Base-by-base conservation (phyloP, 768 basidiomycete species). In the Kwoniella pini region DNA sequence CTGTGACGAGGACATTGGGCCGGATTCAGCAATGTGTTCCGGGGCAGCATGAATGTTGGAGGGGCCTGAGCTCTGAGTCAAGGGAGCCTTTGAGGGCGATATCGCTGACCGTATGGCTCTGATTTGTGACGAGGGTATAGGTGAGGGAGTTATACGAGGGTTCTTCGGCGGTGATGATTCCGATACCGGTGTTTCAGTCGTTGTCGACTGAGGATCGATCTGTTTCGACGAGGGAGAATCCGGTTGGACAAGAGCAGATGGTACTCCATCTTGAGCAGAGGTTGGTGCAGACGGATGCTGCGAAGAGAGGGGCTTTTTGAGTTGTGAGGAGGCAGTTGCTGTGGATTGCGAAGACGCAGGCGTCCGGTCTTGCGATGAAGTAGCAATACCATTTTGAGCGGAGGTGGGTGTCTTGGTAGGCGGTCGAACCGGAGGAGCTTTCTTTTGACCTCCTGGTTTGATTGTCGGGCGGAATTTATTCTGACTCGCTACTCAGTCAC, bases 401-500 rank as follows among this genome's bases (percentile, higher is more conserved):
- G 39, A 26, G 30, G 49, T 24, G 19, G 51, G 49, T 17, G 50
- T 31, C 4, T 27, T 46, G 3, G 7, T 13, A 22, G 52, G 15
- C 12, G 62, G 62, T 33, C 50, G 40, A 4, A 51, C 38, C 15
- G 62, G 30, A 24, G 49, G 40, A 54, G 48, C 50, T 49, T 58
- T 56, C 31, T 36, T 46, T 11, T 54, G 45, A 54, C 51, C n/a
- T n/a, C n/a, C 62, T 7, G 55, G 50, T 33, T 39, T 48, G 33
- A 40, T 39, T 4, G 42, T 52, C 15, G 62, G 62, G 31, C 54
- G 44, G 50, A 63, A 63, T 24, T 63, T 63, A 24, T 63, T 63
- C 30, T 63, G 54, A 53, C 55, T 63, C 49, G 62, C 62, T 63
- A 49, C 1, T n/a, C n/a, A n/a, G n/a, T n/a, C n/a, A n/a, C n/a